These are phyloP conservation scores for Heterobasidion annosum DNA, from an alignment of 1,284 basidiomycete genomes.

Conservation along the genomic window DNA sequence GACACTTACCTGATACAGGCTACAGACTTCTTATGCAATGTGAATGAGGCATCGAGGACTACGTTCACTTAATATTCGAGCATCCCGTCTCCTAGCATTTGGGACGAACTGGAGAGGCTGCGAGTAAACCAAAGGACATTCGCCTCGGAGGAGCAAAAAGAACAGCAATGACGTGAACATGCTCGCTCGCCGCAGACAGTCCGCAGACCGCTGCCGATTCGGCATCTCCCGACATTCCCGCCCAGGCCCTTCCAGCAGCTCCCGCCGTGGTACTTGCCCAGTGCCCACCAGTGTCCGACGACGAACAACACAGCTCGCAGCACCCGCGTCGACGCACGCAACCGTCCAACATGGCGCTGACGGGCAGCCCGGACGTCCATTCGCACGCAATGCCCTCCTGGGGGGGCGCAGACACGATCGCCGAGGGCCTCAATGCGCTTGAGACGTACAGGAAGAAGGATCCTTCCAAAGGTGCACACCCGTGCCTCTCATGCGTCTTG, in stretches of 20 bases:
- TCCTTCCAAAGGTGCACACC: constrained; percentile 59
- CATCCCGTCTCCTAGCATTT: too few species aligned
- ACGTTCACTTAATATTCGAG: too few species aligned
- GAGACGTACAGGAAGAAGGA: constrained; percentile 84
- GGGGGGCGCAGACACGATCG: constrained; percentile 24
- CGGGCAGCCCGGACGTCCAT: constrained; percentile 33
- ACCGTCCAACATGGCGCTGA: constrained; percentile 9
- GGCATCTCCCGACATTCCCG: neutral
- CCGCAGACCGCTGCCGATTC: neutral
- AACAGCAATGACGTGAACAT: neutral
- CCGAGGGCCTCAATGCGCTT: constrained; percentile 56
- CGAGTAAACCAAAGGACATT: too few species aligned
- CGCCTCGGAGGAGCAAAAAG: neutral
- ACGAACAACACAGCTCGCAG: neutral
- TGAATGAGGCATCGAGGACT: too few species aligned
- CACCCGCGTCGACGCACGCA: neutral
- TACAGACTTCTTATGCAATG: too few species aligned
- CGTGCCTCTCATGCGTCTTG: neutral
- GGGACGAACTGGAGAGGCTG: too few species aligned
- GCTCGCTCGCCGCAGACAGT: too few species aligned
- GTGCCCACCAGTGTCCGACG: neutral
- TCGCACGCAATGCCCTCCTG: constrained; percentile 28
- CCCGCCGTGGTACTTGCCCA: neutral
- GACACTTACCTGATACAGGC: too few species aligned
- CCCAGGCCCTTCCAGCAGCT: too few species aligned